Percentiles rank a stretch among this genome's conserved stretches.
Conservation (phyloP, 73 alveolate genomes). For the Paramecium sonneborni region DNA sequence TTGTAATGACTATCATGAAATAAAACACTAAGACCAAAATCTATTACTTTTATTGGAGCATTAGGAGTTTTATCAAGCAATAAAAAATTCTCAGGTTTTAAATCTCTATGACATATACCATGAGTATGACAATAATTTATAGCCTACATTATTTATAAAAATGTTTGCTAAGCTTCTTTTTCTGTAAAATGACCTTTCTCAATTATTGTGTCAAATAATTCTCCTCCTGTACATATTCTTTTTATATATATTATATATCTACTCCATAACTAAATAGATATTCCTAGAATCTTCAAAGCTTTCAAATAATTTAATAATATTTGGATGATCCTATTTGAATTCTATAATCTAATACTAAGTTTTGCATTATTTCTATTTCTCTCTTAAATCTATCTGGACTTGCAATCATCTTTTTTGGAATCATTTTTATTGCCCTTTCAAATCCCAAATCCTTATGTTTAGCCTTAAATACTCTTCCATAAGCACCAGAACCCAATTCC, state of each 20-base stretch:
- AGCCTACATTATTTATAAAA: slow-evolving; percentile 80
- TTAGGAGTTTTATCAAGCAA: slow-evolving; percentile 78
- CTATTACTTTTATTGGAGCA: slow-evolving; percentile 80
- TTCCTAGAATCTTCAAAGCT: slow-evolving; percentile 73
- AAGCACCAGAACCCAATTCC: slow-evolving; percentile 53
- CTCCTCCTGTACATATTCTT: slow-evolving; percentile 96
- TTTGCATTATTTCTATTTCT: slow-evolving; percentile 64
- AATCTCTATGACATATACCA: slow-evolving; percentile 88
- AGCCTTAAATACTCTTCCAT: slow-evolving; percentile 43
- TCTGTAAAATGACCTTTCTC: slow-evolving; percentile 82
- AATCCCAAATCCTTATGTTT: slow-evolving; percentile 37
- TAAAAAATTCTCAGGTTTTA: slow-evolving; percentile 87
- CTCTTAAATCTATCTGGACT: slow-evolving; percentile 69
- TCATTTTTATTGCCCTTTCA: slow-evolving; percentile 83
- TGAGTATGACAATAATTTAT: slow-evolving; percentile 79
- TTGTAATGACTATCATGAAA: slow-evolving; percentile 70
- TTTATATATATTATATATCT: slow-evolving; percentile 64
- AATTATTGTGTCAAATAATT: slow-evolving; percentile 83
- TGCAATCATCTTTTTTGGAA: slow-evolving; percentile 79
- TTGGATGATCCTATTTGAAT: slow-evolving; percentile 77
- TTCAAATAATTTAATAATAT: slow-evolving; percentile 79
- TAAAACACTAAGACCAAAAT: slow-evolving; percentile 86
- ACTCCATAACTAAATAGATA: slow-evolving; percentile 81
- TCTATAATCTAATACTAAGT: slow-evolving; percentile 41
- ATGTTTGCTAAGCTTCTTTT: slow-evolving; percentile 78